phyloP scores from a whole-genome alignment of 2,329 filamentous ascomycete species.

The Mollisiaceae sp. region DNA sequence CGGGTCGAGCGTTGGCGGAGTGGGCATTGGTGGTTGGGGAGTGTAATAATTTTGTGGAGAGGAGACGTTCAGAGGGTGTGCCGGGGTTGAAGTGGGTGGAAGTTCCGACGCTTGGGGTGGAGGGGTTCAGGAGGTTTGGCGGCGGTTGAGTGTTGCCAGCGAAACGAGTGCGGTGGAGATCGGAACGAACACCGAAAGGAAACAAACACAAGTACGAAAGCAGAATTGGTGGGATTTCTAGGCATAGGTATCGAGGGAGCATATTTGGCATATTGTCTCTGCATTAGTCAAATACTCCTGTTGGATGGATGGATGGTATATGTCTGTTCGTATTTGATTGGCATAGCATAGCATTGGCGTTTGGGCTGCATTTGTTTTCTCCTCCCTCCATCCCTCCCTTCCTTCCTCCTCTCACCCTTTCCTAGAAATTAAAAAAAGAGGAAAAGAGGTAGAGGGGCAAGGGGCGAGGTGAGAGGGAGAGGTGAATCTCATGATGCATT shows the following conservation, averaged over 20 bases:
- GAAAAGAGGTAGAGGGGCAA: too few species aligned
- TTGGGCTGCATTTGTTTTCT: constrained; percentile 10
- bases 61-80: constrained; percentile 75
- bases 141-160: neutral
- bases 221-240: neutral
- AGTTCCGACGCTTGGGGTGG: constrained; percentile 67
- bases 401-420: too few species aligned
- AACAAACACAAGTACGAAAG: neutral
- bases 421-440: too few species aligned
- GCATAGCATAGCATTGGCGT: constrained; percentile 29
- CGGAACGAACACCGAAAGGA: neutral
- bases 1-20: constrained; percentile 76
- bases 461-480: too few species aligned
- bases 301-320: neutral
- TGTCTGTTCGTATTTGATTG: constrained; percentile 6
- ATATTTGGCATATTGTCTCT: neutral
- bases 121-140: constrained; percentile 57
- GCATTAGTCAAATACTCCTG: neutral
- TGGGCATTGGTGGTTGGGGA: constrained; percentile 78
- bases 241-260: neutral
- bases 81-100: constrained; percentile 70
- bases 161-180: neutral
- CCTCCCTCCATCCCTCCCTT: neutral
- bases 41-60: constrained; percentile 81
- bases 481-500: too few species aligned